Evolutionary conservation across 2,329 filamentous ascomycete species (phyloP).

Genomic region (Tolypocladium sp.): DNA sequence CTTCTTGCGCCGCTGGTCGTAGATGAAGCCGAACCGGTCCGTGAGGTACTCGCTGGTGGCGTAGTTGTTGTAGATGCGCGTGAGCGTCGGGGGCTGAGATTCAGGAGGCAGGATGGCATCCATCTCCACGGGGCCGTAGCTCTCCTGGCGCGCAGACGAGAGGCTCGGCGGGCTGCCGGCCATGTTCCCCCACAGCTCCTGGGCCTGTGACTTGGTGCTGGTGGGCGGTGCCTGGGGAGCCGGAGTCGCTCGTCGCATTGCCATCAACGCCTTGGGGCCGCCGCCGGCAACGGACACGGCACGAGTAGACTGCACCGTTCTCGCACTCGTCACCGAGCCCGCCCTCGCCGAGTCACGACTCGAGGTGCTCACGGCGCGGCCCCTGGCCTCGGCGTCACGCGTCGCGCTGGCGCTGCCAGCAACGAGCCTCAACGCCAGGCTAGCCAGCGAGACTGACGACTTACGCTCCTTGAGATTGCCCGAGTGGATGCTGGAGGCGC

Average conservation of each 20-base stretch:
- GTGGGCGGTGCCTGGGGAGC: conserved; percentile 21
- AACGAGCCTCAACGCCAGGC: conserved; percentile 52
- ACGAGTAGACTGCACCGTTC: conserved; percentile 31
- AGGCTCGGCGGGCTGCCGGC: conserved; percentile 36
- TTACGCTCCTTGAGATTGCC: conserved; percentile 36
- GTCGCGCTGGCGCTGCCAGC: conserved; percentile 39
- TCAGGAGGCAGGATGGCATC: conserved; percentile 79
- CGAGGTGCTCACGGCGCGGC: conserved; percentile 39
- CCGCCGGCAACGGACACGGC: conserved; percentile 38
- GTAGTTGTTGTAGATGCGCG: conserved; percentile 63
- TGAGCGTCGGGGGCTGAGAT: conserved; percentile 71
- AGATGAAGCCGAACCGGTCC: conserved; percentile 87
- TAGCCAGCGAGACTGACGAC: conserved; percentile 45
- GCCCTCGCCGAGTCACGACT: conserved; percentile 30
- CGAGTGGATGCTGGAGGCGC: conserved; percentile 44
- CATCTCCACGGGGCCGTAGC: conserved; percentile 82
- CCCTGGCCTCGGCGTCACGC: conserved; percentile 30
- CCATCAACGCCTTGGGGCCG: conserved; percentile 48
- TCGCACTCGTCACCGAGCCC: conserved; percentile 39
- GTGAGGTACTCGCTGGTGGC: conserved; percentile 66
- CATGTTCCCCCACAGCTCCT: conserved; percentile 50
- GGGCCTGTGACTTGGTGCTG: conserved; percentile 26
- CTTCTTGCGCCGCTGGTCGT: conserved; percentile 76
- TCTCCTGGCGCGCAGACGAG: conserved; percentile 37
- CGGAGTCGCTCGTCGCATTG: conserved; percentile 43